Evolutionary conservation across 2,329 filamentous ascomycete species (phyloP).

Genomic region (Phoma sp.): DNA sequence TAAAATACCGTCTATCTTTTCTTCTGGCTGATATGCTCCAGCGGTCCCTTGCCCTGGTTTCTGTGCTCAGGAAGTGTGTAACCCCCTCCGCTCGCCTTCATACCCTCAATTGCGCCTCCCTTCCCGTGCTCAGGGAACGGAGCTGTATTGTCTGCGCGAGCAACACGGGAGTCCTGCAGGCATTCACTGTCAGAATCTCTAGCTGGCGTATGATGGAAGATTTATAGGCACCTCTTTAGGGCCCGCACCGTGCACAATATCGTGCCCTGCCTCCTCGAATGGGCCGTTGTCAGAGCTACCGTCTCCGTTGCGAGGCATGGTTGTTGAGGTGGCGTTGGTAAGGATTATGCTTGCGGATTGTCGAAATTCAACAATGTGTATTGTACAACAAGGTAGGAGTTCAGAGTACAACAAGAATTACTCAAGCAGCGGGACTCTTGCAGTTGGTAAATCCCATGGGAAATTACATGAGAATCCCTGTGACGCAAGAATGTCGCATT

Average conservation of each 20-base stretch:
- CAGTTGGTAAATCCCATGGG: too few species aligned
- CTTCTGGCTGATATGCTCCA: not conserved
- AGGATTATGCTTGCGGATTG: too few species aligned
- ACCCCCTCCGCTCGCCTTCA: not conserved
- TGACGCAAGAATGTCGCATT: too few species aligned
- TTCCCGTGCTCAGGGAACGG: not conserved
- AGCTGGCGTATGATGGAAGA: not conserved
- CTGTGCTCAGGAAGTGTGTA: not conserved
- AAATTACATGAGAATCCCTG: too few species aligned
- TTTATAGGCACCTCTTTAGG: not conserved
- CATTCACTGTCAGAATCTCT: not conserved
- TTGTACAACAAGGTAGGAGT: too few species aligned
- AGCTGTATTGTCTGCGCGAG: not conserved
- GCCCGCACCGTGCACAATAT: not conserved
- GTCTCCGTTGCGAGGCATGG: conserved; percentile 1
- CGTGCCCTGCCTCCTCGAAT: not conserved
- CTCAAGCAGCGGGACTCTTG: too few species aligned
- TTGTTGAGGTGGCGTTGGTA: not conserved
- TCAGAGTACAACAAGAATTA: too few species aligned
- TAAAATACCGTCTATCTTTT: too few species aligned
- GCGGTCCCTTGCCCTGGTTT: not conserved
- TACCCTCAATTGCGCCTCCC: not conserved
- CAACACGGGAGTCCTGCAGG: not conserved
- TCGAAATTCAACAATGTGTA: too few species aligned
- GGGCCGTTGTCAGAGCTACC: conserved; percentile 3